Conservation (phyloP, 208 protist genomes). For the Trypanosoma theileri region DNA sequence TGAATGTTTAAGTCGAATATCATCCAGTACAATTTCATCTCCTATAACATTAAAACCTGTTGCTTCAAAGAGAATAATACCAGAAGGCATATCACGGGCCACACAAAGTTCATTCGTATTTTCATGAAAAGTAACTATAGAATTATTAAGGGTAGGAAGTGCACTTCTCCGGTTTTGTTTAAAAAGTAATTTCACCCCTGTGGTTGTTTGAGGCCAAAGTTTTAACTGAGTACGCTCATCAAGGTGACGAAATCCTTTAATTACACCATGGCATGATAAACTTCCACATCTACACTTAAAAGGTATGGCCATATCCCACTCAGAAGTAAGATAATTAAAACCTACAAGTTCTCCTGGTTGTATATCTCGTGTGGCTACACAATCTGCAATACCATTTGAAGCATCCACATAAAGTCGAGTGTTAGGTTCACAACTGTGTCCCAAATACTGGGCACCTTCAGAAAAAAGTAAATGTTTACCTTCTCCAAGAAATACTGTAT, state of each 20-base stretch:
- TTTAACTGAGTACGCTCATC: conserved; percentile 45
- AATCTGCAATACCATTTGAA: conserved; percentile 56
- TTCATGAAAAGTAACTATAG: conserved; percentile 34
- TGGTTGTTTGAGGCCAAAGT: conserved; percentile 58
- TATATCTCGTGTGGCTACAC: conserved; percentile 67
- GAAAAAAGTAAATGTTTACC: conserved; percentile 78
- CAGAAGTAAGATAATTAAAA: conserved; percentile 89
- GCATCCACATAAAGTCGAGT: conserved; percentile 72
- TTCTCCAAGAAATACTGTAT: conserved; percentile 82
- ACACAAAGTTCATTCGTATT: conserved; percentile 44
- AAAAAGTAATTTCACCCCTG: conserved; percentile 59
- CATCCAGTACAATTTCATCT: conserved; percentile 51
- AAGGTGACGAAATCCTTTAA: conserved; percentile 72
- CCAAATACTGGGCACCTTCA: conserved; percentile 72
- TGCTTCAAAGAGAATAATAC: conserved; percentile 61
- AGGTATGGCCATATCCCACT: conserved; percentile 86
- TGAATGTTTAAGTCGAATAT: conserved; percentile 62
- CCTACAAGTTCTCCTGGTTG: conserved; percentile 56
- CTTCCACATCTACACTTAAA: conserved; percentile 74
- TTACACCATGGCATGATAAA: conserved; percentile 50
- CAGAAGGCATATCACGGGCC: conserved; percentile 52
- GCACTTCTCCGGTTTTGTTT: conserved; percentile 52
- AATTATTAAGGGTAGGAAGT: conserved; percentile 53
- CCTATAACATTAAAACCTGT: conserved; percentile 34
- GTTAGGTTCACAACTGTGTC: conserved; percentile 83